Conservation (phyloP, 768 basidiomycete genomes). For the Amanita polypyramis region DNA sequence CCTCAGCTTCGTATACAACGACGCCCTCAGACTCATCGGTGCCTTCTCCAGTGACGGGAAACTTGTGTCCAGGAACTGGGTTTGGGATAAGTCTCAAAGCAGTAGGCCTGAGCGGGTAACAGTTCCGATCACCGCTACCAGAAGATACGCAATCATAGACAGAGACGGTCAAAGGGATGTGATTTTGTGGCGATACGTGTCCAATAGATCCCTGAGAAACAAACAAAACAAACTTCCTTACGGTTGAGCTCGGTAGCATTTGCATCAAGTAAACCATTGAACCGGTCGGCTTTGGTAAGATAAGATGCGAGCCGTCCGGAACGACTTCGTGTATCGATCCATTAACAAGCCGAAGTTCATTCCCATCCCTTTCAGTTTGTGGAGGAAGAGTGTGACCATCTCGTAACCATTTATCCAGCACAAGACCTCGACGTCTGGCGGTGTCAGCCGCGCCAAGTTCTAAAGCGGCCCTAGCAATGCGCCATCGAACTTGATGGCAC, state of each 20-base stretch:
- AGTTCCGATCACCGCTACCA: conserved; percentile 17
- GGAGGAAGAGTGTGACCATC: conserved; percentile 43
- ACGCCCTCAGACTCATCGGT: conserved; percentile 68
- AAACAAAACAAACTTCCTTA: conserved; percentile 37
- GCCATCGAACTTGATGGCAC: conserved; percentile 96
- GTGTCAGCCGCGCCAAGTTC: conserved; percentile 39
- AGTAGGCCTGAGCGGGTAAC: conserved; percentile 31
- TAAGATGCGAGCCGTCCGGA: conserved; percentile 25
- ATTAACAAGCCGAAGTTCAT: conserved; percentile 9
- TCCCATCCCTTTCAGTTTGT: not conserved
- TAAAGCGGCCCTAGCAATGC: conserved; percentile 69
- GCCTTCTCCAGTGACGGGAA: conserved; percentile 61
- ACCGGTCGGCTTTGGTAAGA: conserved; percentile 31
- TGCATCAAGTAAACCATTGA: conserved; percentile 45
- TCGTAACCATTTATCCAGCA: conserved; percentile 60
- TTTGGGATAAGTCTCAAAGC: conserved; percentile 55
- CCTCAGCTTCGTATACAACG: conserved; percentile 47
- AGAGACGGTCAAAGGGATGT: conserved; percentile 32
- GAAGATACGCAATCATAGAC: conserved; percentile 34
- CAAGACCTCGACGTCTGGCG: conserved; percentile 17
- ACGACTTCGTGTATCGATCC: conserved; percentile 26
- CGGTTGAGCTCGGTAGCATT: conserved; percentile 14
- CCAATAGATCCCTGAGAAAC: conserved; percentile 50
- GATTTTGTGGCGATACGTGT: conserved; percentile 38
- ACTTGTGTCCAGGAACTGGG: conserved; percentile 38